Evolutionary conservation across 2,329 filamentous ascomycete genomes (phyloP).

Genomic region (Colletotrichum destructivum): DNA sequence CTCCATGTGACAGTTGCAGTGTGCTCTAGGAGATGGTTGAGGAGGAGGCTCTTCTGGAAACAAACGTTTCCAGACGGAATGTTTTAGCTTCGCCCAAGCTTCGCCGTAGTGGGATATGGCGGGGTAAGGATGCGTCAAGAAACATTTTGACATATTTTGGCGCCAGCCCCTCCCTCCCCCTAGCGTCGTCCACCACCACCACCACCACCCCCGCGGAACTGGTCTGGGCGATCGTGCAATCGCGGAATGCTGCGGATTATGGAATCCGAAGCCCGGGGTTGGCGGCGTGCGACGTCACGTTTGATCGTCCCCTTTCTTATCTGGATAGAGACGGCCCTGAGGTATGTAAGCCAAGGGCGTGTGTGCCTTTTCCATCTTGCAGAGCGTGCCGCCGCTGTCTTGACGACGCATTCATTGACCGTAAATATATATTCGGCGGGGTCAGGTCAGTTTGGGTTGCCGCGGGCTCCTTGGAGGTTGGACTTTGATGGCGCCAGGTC

Average conservation of each 20-base stretch:
- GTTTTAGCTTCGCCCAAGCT: constrained; percentile 7
- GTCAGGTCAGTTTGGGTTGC: background rate
- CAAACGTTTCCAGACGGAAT: constrained; percentile 1
- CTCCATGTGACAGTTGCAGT: background rate
- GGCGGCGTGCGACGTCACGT: background rate
- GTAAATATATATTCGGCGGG: background rate
- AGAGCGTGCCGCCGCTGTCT: too few relatives aligned
- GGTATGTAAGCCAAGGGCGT: constrained; percentile 2
- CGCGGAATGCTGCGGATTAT: constrained; percentile 1
- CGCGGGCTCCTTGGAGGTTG: background rate
- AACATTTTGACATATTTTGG: constrained; percentile 5
- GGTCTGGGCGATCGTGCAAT: constrained; percentile 30
- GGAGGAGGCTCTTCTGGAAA: constrained; percentile 19
- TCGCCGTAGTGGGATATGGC: constrained; percentile 23
- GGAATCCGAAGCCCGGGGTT: constrained; percentile 15
- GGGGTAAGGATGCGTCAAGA: constrained; percentile 32
- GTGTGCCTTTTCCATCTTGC: too few relatives aligned
- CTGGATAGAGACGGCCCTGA: too few relatives aligned
- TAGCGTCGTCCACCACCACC: too few relatives aligned
- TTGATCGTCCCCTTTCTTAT: constrained; percentile 5
- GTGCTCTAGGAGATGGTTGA: background rate
- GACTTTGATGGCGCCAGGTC: constrained; percentile 21
- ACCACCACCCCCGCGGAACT: too few relatives aligned
- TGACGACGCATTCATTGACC: too few relatives aligned
- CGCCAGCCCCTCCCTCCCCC: constrained; percentile 11